Base-by-base conservation (phyloP, 2,329 filamentous ascomycete genomes). In the Eutypa lata region DNA sequence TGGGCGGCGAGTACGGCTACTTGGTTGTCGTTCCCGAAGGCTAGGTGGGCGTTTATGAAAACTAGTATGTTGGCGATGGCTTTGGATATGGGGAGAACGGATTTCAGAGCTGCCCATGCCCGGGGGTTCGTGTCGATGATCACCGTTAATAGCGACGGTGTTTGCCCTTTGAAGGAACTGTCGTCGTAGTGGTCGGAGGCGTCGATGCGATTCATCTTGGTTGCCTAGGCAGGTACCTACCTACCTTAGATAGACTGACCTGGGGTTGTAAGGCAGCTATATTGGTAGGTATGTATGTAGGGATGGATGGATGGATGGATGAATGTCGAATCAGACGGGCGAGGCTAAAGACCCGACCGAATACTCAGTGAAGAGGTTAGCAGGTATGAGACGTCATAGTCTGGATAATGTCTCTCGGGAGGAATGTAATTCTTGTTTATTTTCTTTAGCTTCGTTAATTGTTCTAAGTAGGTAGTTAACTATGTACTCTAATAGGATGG, bases 121-220 rank as follows among this genome's bases (percentile, higher is more conserved):
- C 92, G 89, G 2, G 94, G 94, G 69, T 99, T 99, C 24, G 93
- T 97, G 76, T 99, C 94, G 75, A 99, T 82, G 65, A 99, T 81
- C 65, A 99, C 87, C 61, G 91, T 88, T 49, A 97, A 84, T 35
- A 99, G 86, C 14, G 93, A 96, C 1, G 94, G 90, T 5, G 81
- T 75, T 57, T 83, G 81, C 51, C 78, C 80, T 49, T 73, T 57
- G 42, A 61, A 73, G 57, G 74, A 74, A 63, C 78, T 74, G 51
- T 76, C 71, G 70, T 82, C 78, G 70, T 84, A 84, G 71, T 84
- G 82, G 53, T 81, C 78, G 50, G 82, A 84, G 62, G 77, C 78
- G 68, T 85, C 82, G 70, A 79, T 75, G 57, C 69, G 71, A 58
- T 78, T 77, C 81, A 84, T 84, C 51, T 59, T 73, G 68, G 54